Percentiles rank a stretch among this genome's conserved stretches.
Evolutionary conservation across 169 alveolate species (phyloP).

Genomic region (Miamiensis avidus): DNA sequence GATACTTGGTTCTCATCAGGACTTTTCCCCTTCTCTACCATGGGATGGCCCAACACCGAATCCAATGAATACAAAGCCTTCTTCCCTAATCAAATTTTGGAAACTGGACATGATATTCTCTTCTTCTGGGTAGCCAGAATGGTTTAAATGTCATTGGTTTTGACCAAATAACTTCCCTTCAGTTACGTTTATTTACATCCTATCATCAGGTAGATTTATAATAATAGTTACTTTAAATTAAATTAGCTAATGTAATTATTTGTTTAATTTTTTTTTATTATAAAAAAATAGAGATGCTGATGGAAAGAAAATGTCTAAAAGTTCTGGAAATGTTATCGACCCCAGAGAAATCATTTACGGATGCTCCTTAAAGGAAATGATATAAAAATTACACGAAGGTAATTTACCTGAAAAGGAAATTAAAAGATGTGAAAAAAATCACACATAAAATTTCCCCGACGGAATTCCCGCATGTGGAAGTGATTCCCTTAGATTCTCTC

Average conservation of each 20-base stretch:
- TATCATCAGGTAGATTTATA: too few species aligned
- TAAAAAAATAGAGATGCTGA: constrained; percentile 97
- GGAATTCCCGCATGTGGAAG: constrained; percentile 99
- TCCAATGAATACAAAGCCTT: constrained; percentile 92
- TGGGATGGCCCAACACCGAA: constrained; percentile 97
- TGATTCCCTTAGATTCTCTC: constrained; percentile 97
- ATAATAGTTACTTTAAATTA: too few species aligned
- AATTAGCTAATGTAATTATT: too few species aligned
- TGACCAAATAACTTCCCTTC: constrained; percentile 97
- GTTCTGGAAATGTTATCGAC: constrained; percentile 99
- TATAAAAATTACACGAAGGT: constrained; percentile 90
- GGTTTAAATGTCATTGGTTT: constrained; percentile 97
- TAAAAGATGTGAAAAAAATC: constrained; percentile 90
- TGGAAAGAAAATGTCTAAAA: constrained; percentile 98
- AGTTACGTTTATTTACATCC: constrained; percentile 97
- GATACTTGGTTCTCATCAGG: constrained; percentile 99
- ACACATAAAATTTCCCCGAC: constrained; percentile 96
- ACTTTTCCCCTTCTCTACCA: constrained; percentile 96
- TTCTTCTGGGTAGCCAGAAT: constrained; percentile 99
- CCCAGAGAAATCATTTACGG: constrained; percentile 98
- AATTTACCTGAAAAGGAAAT: constrained; percentile 91
- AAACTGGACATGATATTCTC: constrained; percentile 99
- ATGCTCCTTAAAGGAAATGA: constrained; percentile 88
- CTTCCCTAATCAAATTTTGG: constrained; percentile 96
- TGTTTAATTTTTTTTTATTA: too few species aligned